These are phyloP conservation scores for Pyrus pyrifolia DNA, from an alignment of 306 rosid genomes.

Conservation along the genomic window DNA sequence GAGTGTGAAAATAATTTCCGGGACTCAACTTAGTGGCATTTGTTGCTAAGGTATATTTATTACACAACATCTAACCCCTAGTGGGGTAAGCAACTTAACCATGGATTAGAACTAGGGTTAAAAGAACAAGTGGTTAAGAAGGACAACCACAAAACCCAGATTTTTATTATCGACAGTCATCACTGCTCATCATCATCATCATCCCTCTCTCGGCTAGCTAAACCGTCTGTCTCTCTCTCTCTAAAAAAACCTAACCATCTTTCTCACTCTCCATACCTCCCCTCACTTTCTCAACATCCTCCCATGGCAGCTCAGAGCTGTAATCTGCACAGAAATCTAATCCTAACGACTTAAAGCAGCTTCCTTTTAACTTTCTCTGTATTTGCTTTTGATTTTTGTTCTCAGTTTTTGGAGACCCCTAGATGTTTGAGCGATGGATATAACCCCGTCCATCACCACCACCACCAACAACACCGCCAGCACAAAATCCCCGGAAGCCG, in stretches of 20 bases:
- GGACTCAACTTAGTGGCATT: too few relatives aligned
- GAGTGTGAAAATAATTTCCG: too few relatives aligned
- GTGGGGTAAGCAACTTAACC: conserved; percentile 72
- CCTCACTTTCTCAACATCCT: not conserved
- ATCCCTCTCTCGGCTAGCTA: not conserved
- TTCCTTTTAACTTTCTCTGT: not conserved
- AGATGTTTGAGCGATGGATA: conserved; percentile 59
- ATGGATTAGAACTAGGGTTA: conserved; percentile 87
- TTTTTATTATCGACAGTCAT: conserved; percentile 73
- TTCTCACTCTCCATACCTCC: not conserved
- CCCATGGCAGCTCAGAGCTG: conserved; percentile 16
- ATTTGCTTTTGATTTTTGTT: not conserved
- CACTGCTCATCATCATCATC: conserved; percentile 43
- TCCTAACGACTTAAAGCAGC: conserved; percentile 28
- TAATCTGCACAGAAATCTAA: conserved; percentile 33
- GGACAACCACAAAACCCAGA: conserved; percentile 70
- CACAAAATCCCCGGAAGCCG: conserved; percentile 66
- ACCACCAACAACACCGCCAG: conserved; percentile 13
- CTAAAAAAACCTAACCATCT: conserved; percentile 4
- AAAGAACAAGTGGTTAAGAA: conserved; percentile 80
- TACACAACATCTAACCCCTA: conserved; percentile 52
- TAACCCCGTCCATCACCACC: conserved; percentile 33
- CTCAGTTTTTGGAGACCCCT: conserved; percentile 14
- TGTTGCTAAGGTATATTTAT: conserved; percentile 40
- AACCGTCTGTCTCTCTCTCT: not conserved